Conservation (phyloP, 352 stramenopile species). For the Globisporangium emineosum region DNA sequence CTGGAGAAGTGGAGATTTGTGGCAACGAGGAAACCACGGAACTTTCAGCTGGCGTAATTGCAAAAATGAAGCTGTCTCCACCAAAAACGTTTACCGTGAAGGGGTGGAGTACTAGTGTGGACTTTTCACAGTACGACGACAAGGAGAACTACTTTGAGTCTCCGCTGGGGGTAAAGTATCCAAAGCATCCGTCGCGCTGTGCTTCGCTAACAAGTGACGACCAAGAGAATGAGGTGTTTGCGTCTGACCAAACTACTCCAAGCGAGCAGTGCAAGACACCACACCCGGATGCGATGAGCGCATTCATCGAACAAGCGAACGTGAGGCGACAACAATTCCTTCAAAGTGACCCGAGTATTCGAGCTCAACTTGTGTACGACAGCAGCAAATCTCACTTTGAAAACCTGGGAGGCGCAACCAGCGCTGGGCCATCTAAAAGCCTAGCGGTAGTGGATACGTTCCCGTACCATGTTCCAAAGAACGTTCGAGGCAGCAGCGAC, state of each 20-base stretch:
- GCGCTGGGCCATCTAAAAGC: conserved; percentile 4
- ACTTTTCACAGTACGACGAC: conserved; percentile 13
- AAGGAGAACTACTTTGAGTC: conserved; percentile 18
- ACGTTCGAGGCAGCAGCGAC: conserved; percentile 18
- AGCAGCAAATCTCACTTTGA: conserved; percentile 26
- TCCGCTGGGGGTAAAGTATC: conserved; percentile 10
- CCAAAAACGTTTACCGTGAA: conserved; percentile 10
- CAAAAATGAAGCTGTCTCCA: not conserved
- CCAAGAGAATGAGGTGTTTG: not conserved
- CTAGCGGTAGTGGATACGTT: conserved; percentile 1
- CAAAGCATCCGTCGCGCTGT: conserved; percentile 27
- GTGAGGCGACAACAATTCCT: conserved; percentile 33
- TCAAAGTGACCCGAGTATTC: conserved; percentile 23
- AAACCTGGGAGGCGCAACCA: conserved; percentile 2
- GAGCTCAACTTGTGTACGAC: conserved; percentile 58
- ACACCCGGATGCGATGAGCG: conserved; percentile 11
- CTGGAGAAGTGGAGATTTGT: not conserved
- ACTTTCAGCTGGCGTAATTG: not conserved
- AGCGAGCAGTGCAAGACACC: conserved; percentile 21
- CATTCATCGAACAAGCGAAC: conserved; percentile 29
- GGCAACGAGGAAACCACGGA: not conserved
- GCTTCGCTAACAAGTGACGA: not conserved
- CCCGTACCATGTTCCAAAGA: conserved; percentile 40
- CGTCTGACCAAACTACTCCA: conserved; percentile 15
- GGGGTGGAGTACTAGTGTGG: conserved; percentile 4